phyloP scores from a whole-genome alignment of 2,329 filamentous ascomycete genomes.

The Scytalidium sp. region DNA sequence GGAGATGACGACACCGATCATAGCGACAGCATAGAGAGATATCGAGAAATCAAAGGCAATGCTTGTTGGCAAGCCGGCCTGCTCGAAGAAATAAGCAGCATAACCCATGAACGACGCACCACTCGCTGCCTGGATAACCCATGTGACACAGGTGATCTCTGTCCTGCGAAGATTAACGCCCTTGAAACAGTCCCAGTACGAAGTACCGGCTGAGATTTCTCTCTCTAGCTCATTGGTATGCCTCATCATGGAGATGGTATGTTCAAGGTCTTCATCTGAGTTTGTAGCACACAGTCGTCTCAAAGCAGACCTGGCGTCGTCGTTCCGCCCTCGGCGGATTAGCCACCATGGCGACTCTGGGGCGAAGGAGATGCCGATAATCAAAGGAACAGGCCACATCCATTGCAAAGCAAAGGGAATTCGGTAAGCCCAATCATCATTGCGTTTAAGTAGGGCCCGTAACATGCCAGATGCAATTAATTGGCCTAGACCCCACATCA shows the following conservation, averaged over 20 bases:
- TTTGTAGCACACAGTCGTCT: constrained; percentile 31
- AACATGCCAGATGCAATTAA: constrained; percentile 45
- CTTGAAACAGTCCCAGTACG: constrained; percentile 50
- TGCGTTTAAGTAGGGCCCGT: constrained; percentile 33
- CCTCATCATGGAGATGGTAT: constrained; percentile 49
- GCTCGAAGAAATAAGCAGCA: constrained; percentile 55
- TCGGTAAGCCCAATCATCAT: constrained; percentile 42
- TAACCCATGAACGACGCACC: constrained; percentile 62
- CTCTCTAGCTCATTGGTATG: constrained; percentile 54
- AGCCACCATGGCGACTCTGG: constrained; percentile 47
- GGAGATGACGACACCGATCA: constrained; percentile 41
- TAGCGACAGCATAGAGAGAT: constrained; percentile 40
- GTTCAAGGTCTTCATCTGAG: constrained; percentile 37
- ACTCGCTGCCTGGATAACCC: constrained; percentile 59
- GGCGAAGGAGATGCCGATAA: constrained; percentile 38
- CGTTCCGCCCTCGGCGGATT: constrained; percentile 36
- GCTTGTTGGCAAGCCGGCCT: constrained; percentile 45
- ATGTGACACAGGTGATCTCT: constrained; percentile 48
- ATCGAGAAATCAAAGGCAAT: constrained; percentile 52
- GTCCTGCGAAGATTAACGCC: constrained; percentile 48
- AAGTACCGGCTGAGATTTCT: constrained; percentile 38
- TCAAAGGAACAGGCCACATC: constrained; percentile 44
- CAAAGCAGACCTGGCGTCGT: constrained; percentile 40
- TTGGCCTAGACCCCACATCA: constrained; percentile 51
- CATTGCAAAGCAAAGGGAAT: constrained; percentile 45